phyloP scores from a whole-genome alignment of 164 flowering plant species.

The Euptelea pleiosperma region DNA sequence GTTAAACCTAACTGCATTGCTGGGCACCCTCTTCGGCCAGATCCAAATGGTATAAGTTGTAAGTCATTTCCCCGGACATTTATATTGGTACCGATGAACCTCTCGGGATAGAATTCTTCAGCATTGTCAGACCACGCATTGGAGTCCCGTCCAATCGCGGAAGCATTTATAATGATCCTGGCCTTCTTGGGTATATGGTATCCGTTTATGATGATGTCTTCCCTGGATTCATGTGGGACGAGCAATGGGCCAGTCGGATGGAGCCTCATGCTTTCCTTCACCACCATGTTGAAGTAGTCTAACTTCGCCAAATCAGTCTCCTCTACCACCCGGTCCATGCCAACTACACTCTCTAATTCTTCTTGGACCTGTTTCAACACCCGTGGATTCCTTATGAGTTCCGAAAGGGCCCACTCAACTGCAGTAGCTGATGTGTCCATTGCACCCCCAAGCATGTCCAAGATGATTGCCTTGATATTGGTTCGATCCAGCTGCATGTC shows the following conservation, averaged over 20 bases:
- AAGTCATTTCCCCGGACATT: not conserved
- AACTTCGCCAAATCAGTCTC: too few relatives aligned
- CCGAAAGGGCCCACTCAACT: too few relatives aligned
- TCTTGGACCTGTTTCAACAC: too few relatives aligned
- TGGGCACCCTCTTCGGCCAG: not conserved
- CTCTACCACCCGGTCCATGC: too few relatives aligned
- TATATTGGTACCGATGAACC: not conserved
- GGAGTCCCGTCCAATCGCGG: not conserved
- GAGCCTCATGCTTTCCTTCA: conserved; percentile 3
- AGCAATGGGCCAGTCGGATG: not conserved
- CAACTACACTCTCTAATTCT: too few relatives aligned
- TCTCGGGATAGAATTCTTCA: conserved; percentile 1
- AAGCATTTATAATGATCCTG: not conserved
- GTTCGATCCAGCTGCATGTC: too few relatives aligned
- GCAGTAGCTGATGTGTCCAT: too few relatives aligned
- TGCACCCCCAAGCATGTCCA: too few relatives aligned
- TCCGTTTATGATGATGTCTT: not conserved
- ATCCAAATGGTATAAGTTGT: not conserved
- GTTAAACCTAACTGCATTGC: not conserved
- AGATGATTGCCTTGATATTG: too few relatives aligned
- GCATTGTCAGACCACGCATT: not conserved
- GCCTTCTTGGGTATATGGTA: not conserved
- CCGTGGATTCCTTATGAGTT: too few relatives aligned
- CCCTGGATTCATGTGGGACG: not conserved
- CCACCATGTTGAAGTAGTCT: not conserved